Percentiles rank a stretch among this genome's conserved stretches.
These are phyloP conservation scores for Auxenochlorella pyrenoidosa DNA, from an alignment of 139 green algal species.

Conservation along the genomic window DNA sequence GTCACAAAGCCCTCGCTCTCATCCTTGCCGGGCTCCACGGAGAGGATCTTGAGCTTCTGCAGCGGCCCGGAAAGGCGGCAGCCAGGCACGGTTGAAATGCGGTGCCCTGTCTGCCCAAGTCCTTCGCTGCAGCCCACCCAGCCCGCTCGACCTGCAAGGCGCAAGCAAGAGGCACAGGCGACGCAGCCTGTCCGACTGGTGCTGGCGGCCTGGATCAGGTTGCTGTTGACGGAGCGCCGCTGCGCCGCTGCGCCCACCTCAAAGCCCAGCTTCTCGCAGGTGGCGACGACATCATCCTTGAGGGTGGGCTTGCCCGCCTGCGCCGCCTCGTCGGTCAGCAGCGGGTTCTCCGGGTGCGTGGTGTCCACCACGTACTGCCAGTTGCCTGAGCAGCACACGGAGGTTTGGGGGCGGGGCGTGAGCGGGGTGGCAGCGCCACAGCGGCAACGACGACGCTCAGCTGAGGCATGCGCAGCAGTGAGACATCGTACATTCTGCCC, in stretches of 20 bases:
- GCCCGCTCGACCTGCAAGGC: too few species aligned
- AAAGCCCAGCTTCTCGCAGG: conserved; percentile 47
- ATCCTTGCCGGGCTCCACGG: not conserved
- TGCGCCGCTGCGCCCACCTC: conserved; percentile 11
- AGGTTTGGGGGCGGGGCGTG: too few species aligned
- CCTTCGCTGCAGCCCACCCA: too few species aligned
- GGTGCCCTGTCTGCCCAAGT: not conserved
- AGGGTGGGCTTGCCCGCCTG: conserved; percentile 27
- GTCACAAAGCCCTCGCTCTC: conserved; percentile 53
- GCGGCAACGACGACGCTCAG: too few species aligned
- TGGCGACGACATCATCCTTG: conserved; percentile 42
- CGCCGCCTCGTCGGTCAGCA: not conserved
- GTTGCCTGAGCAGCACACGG: not conserved
- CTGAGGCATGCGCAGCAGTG: too few species aligned
- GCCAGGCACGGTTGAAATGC: not conserved
- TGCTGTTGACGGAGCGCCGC: too few species aligned
- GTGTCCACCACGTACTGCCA: conserved; percentile 54
- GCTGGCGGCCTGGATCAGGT: too few species aligned
- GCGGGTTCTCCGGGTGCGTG: conserved; percentile 55
- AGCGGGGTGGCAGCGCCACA: too few species aligned
- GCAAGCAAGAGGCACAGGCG: too few species aligned
- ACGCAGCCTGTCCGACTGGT: too few species aligned
- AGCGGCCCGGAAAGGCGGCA: not conserved
- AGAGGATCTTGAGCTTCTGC: conserved; percentile 49
- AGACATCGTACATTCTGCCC: too few species aligned